Percentiles rank a stretch among this genome's conserved stretches.
Conservation (phyloP, 805 yeast genomes). For the Ogataea trehaloabstinens region DNA sequence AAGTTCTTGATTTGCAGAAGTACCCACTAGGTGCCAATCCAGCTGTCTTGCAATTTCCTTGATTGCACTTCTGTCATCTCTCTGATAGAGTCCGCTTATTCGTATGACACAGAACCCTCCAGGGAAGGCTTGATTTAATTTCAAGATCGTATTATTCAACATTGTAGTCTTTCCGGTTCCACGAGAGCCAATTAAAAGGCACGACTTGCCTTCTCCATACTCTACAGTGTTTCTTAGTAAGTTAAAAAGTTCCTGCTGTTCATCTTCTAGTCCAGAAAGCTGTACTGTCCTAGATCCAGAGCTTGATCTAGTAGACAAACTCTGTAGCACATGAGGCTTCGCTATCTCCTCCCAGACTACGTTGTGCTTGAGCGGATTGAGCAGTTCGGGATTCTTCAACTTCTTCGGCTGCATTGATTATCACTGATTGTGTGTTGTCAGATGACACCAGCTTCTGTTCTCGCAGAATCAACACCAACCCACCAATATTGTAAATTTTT, state of each 20-base stretch:
- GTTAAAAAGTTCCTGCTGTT: constrained; percentile 50
- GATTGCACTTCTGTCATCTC: constrained; percentile 75
- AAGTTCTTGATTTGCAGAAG: constrained; percentile 8
- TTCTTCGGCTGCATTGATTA: too few species aligned
- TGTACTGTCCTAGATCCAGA: constrained; percentile 10
- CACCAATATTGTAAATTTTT: too few species aligned
- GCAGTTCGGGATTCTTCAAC: too few species aligned
- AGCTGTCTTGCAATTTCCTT: constrained; percentile 84
- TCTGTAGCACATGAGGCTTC: constrained; percentile 11
- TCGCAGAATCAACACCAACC: too few species aligned
- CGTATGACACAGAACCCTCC: constrained; percentile 60
- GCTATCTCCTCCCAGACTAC: not conserved
- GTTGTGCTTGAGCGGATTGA: too few species aligned
- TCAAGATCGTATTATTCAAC: constrained; percentile 53
- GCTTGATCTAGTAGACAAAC: constrained; percentile 20
- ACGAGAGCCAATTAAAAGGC: constrained; percentile 75
- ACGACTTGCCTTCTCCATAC: constrained; percentile 77
- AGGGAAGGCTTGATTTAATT: constrained; percentile 38
- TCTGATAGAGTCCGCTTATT: constrained; percentile 69
- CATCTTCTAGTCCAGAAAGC: constrained; percentile 37
- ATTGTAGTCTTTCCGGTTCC: constrained; percentile 72
- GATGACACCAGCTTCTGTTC: too few species aligned
- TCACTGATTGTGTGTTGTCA: too few species aligned
- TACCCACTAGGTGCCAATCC: constrained; percentile 39
- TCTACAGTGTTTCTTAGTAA: constrained; percentile 63